These are phyloP conservation scores for Nyctanthes arbortristis DNA, from an alignment of 257 asterid genomes.

Conservation along the genomic window DNA sequence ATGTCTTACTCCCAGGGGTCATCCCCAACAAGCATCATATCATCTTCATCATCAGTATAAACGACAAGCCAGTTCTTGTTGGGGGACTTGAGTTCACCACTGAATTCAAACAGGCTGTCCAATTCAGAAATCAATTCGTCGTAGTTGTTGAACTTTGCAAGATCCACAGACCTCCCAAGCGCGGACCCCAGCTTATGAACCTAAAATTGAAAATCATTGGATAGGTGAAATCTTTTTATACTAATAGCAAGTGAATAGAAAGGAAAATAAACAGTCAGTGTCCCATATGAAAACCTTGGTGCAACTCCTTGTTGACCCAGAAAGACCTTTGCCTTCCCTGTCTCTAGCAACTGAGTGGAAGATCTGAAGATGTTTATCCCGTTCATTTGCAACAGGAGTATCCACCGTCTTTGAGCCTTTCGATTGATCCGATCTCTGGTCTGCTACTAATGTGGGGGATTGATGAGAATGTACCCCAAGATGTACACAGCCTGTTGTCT, in stretches of 20 bases:
- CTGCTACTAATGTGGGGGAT: conserved; percentile 46
- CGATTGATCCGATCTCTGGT: conserved; percentile 52
- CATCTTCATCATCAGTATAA: conserved; percentile 95
- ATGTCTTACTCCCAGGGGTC: conserved; percentile 97
- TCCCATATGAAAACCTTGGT: conserved; percentile 65
- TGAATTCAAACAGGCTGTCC: conserved; percentile 77
- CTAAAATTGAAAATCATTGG: conserved; percentile 38
- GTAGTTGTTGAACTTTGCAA: conserved; percentile 74
- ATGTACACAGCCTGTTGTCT: conserved; percentile 35
- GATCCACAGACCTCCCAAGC: conserved; percentile 98
- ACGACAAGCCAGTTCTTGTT: conserved; percentile 89
- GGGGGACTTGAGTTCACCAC: conserved; percentile 70
- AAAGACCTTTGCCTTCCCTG: conserved; percentile 56
- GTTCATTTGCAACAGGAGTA: conserved; percentile 50
- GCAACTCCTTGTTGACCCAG: conserved; percentile 84
- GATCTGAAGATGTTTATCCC: conserved; percentile 54
- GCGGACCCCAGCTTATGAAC: conserved; percentile 96
- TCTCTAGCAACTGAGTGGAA: conserved; percentile 43
- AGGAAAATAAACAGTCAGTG: background rate
- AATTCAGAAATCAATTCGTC: conserved; percentile 70
- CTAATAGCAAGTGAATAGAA: background rate
- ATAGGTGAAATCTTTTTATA: background rate
- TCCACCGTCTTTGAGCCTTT: conserved; percentile 61
- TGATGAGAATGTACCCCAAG: conserved; percentile 40
- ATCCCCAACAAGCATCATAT: conserved; percentile 99